Base-by-base conservation (phyloP, 2,329 filamentous ascomycete genomes). In the Cercospora citrullina region DNA sequence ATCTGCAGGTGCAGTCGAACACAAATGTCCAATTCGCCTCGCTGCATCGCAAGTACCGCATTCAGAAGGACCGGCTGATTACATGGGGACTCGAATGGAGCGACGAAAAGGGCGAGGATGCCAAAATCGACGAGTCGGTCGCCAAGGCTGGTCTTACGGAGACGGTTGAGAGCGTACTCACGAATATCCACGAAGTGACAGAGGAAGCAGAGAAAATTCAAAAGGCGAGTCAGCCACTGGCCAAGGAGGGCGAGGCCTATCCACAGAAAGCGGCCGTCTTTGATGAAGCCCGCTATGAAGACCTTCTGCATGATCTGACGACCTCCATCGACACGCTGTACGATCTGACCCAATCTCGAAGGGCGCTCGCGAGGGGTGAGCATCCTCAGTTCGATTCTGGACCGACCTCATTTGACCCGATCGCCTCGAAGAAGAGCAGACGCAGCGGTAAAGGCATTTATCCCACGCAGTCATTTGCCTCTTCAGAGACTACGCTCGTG, bases 61-160 rank as follows among this genome's bases (percentile, higher is more conserved):
- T 93, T 72, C 91, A 94, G 75, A 92, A 92, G 77, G 90, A 93
- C 80, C 86, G 91, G 16, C 83, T 94, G 58, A 88, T 92, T 67
- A 90, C 88, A 68, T 94, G 91, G 91, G 91, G 91, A 0, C 82
- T 93, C 63, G 90, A 93, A 78, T 94, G 91, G 91, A 91, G 89
- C 65, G 91, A 93, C 77, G 88, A 89, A 68, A 86, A 84, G 71
- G 83, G 82, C 16, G 86, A 89, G 75, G 84, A 89, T 68, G 86
- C 87, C 74, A 88, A 91, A 78, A 93, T 94, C 70, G 91, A 90
- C 74, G 89, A 90, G 77, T 89, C 90, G 63, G 80, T 89, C 18
- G 87, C 86, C 62, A 83, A 86, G 68, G 87, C 87, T 33, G 91
- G 91, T 23, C 81, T 94, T 65, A 91, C 89, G 68, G 91, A 93